Conservation (phyloP, 1,284 basidiomycete genomes). For the Ceratobasidium sp. region DNA sequence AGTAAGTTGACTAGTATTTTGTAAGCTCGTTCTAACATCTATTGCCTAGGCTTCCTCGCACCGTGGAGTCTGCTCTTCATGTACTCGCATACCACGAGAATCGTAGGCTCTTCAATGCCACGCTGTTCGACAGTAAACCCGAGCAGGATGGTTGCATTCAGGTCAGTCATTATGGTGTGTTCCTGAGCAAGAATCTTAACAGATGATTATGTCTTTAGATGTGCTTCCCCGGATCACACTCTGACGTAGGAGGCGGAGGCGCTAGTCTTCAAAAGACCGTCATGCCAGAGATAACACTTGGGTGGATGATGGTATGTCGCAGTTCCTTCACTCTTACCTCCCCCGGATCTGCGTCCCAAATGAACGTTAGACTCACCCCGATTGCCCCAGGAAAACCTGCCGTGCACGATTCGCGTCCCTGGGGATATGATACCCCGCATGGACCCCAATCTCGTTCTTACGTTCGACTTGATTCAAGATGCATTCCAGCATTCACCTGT, state of each 20-base stretch:
- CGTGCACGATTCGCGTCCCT: background rate
- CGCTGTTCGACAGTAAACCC: background rate
- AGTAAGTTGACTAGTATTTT: background rate
- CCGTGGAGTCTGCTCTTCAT: conserved; percentile 41
- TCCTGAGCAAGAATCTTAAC: background rate
- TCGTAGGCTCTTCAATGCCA: conserved; percentile 18
- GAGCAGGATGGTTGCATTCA: conserved; percentile 23
- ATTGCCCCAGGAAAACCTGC: background rate
- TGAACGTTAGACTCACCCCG: no score
- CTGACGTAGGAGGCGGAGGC: conserved; percentile 43
- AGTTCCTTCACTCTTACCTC: background rate
- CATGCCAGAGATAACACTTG: conserved; percentile 16
- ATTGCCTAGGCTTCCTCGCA: conserved; percentile 15
- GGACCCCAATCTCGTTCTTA: no score
- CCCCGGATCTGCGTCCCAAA: no score
- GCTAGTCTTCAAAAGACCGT: background rate
- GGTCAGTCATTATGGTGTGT: conserved; percentile 9
- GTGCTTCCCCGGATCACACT: conserved; percentile 40
- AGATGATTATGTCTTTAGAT: background rate
- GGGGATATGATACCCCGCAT: no score
- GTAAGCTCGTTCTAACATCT: background rate
- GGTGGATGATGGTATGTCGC: conserved; percentile 33
- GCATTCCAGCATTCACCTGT: conserved; percentile 1
- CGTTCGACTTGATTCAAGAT: background rate
- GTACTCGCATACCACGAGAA: conserved; percentile 42